Conservation (phyloP, 139 green algal genomes). For the Tetradesmus obliquus region DNA sequence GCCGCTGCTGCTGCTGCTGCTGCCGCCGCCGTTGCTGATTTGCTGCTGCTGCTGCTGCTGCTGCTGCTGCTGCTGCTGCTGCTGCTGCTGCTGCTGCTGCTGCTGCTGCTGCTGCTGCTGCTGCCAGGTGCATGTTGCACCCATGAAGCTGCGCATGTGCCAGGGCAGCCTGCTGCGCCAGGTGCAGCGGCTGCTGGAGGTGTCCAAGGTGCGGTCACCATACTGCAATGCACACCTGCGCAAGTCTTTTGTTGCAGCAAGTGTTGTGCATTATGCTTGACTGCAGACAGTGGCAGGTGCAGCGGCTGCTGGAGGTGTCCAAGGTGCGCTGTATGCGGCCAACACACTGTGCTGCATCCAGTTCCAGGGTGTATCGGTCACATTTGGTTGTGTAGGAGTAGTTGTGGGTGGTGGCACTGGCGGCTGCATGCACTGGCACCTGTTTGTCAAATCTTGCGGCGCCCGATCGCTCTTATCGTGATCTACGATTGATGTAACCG, state of each 20-base stretch:
- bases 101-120: slow-evolving; percentile 12
- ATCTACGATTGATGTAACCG: background rate
- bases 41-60: slow-evolving; percentile 8
- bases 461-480: background rate
- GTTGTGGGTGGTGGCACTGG: no score
- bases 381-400: background rate
- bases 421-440: no score
- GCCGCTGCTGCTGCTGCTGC: background rate
- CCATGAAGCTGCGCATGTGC: slow-evolving; percentile 27
- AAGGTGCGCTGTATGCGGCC: background rate
- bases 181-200: slow-evolving; percentile 11
- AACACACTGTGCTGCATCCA: background rate
- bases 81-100: background rate
- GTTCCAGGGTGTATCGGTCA: background rate
- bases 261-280: background rate
- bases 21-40: background rate
- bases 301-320: background rate
- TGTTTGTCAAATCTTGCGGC: background rate
- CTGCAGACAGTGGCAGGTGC: no score
- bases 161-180: slow-evolving; percentile 37
- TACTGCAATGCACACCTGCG: no score
- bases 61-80: background rate
- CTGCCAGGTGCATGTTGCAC: slow-evolving; percentile 17
- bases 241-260: background rate
- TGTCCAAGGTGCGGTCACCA: slow-evolving; percentile 1